Base-by-base conservation (phyloP, 805 yeast species). In the Metschnikowia rubicola region DNA sequence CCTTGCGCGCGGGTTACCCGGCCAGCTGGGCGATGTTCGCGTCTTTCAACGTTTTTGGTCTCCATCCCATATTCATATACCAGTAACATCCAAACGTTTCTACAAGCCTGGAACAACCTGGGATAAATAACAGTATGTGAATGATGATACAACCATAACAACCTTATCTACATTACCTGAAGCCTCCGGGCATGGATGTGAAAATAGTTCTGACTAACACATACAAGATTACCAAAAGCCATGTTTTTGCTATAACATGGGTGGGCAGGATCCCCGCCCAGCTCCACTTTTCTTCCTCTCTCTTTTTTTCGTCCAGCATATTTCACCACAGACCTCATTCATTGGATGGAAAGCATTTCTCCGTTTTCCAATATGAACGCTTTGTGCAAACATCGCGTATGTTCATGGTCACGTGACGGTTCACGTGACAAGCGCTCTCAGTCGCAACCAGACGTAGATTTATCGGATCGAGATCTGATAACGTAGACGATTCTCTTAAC, bases 81-180 rank as follows among this genome's bases (percentile, higher is more conserved):
- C 26, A 21, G 6, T 21, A 5, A 21, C 26, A 21, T 21, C 5
- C 26, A 21, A 21, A 21, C 7, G 5, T 1, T 2, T 21, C 26
- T 5, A 21, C 33, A 31, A 31, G 4, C n/a, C 3, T 31, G n/a
- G 8, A 4, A 31, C n/a, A 4, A 13, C 19, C 15, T 17, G 11
- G 11, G 11, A 34, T 5, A 37, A 10, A 4, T 6, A 39, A 39
- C 34, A 26, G 58, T 55, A 55, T 55, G 58, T 55, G 55, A 51
- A 54, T 55, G 58, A 55, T 55, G 58, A 55, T 44, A 43, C 48
- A 51, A 44, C 39, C 35, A 42, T 42, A 43, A 51, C 44, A 54
- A 53, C 55, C 58, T 55, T 55, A 55, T 55, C 58, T 55, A 55
- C 58, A 55, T 55, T 55, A 55, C 48, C 58, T 55, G 58, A 51